A percentile compares a stretch with the other conserved stretches of the same genome.
Evolutionary conservation across 495 filamentous ascomycete genomes (phyloP).

Genomic region (Tuber calosporum): DNA sequence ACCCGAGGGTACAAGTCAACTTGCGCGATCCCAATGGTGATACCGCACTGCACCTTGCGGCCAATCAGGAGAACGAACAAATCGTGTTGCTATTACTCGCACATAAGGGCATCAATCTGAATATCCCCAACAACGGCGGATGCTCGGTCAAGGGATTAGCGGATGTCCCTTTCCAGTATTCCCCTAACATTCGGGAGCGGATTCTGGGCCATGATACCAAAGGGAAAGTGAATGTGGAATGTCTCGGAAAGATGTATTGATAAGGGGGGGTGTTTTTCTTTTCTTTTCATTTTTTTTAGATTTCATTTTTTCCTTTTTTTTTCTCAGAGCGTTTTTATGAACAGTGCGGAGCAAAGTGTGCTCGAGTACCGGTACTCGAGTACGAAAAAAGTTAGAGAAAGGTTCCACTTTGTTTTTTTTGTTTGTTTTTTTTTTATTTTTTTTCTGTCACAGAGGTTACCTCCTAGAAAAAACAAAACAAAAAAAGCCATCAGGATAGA

Average conservation of each 20-base stretch:
- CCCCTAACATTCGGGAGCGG: background rate
- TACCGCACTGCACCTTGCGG: conserved; percentile 25
- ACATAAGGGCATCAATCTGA: background rate
- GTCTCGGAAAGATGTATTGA: background rate
- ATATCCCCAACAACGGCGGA: background rate
- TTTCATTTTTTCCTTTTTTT: background rate
- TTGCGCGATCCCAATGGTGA: conserved; percentile 22
- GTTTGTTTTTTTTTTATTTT: background rate
- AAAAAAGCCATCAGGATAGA: no score
- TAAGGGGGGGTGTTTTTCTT: background rate
- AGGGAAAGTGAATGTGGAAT: background rate
- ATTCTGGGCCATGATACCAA: background rate
- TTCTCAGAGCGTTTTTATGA: background rate
- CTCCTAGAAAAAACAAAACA: background rate
- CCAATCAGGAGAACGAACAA: background rate
- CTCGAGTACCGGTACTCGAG: no score
- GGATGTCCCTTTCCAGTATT: background rate
- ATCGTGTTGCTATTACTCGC: background rate
- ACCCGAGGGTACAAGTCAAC: conserved; percentile 18
- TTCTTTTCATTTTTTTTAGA: background rate
- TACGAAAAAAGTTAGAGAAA: background rate
- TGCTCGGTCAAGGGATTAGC: background rate
- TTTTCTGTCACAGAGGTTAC: background rate
- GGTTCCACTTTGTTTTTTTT: background rate
- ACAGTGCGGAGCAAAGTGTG: background rate